Conservation (phyloP, 441 rosid species). For the Populus hybrid region DNA sequence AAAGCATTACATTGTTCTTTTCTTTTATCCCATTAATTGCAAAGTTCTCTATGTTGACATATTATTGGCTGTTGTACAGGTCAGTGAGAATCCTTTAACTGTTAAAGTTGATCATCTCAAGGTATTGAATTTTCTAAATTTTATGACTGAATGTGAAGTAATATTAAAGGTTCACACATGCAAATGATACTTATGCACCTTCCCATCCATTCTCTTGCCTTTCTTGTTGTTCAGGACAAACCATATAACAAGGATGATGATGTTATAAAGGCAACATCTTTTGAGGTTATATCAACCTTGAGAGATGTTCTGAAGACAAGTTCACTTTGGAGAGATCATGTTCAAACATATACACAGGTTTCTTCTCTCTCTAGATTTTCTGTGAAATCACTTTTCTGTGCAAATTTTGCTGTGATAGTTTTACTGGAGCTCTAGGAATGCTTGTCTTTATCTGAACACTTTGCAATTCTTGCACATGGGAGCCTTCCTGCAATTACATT, state of each 20-base stretch:
- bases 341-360: conserved; percentile 92
- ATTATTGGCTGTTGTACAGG: conserved; percentile 45
- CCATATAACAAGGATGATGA: conserved; percentile 97
- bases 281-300: conserved; percentile 93
- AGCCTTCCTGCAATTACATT: neutral
- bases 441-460: neutral
- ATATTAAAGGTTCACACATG: neutral
- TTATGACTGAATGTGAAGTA: neutral
- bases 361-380: conserved; percentile 13
- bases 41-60: conserved; percentile 17
- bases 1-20: neutral
- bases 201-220: conserved; percentile 1
- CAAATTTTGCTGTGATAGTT: neutral
- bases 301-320: conserved; percentile 93
- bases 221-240: conserved; percentile 59
- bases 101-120: conserved; percentile 98
- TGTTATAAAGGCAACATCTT: conserved; percentile 94
- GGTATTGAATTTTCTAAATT: conserved; percentile 37
- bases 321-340: conserved; percentile 97
- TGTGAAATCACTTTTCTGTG: neutral
- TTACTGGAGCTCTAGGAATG: conserved; percentile 1
- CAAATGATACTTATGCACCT: conserved; percentile 14
- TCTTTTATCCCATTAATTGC: neutral
- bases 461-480: neutral
- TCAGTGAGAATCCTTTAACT: conserved; percentile 86